phyloP scores from a whole-genome alignment of 2,329 filamentous ascomycete genomes.

The Dothiorella sarmentorum region DNA sequence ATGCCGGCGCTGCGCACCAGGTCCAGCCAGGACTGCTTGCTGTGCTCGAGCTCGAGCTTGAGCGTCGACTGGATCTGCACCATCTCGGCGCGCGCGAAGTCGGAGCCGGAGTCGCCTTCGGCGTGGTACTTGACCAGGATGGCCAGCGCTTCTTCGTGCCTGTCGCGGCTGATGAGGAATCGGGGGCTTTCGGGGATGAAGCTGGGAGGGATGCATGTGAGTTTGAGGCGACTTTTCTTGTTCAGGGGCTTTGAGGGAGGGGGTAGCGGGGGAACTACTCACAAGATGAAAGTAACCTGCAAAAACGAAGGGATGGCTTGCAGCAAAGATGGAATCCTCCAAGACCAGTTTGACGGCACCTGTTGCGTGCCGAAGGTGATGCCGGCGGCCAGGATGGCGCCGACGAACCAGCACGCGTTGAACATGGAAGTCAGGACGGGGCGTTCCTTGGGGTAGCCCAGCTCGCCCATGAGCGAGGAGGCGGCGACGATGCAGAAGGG shows the following conservation, averaged over 20 bases:
- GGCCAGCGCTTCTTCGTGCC: slow-evolving; percentile 58
- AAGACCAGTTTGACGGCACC: slow-evolving; percentile 61
- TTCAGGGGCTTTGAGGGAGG: background rate
- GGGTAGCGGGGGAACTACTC: slow-evolving; percentile 24
- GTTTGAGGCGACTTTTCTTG: slow-evolving; percentile 43
- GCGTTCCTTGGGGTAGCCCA: slow-evolving; percentile 66
- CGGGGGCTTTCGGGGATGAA: slow-evolving; percentile 62
- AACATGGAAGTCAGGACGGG: slow-evolving; percentile 63
- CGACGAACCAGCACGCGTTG: slow-evolving; percentile 66
- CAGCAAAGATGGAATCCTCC: slow-evolving; percentile 63
- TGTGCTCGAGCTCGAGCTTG: slow-evolving; percentile 54
- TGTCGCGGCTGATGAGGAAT: slow-evolving; percentile 62
- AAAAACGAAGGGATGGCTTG: slow-evolving; percentile 60
- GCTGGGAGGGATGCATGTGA: slow-evolving; percentile 42
- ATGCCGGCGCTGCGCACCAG: slow-evolving; percentile 62
- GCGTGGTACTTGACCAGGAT: slow-evolving; percentile 63
- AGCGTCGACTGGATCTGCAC: slow-evolving; percentile 65
- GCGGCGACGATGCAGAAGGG: slow-evolving; percentile 62
- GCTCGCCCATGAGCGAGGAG: slow-evolving; percentile 62
- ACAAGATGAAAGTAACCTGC: slow-evolving; percentile 62
- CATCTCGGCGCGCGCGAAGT: slow-evolving; percentile 63
- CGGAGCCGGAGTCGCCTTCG: slow-evolving; percentile 49
- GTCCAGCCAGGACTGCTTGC: slow-evolving; percentile 56
- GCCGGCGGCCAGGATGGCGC: slow-evolving; percentile 55
- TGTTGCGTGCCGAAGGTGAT: slow-evolving; percentile 61